These are phyloP conservation scores for Termitomyces sp. DNA, from an alignment of 768 basidiomycete genomes.

Conservation along the genomic window DNA sequence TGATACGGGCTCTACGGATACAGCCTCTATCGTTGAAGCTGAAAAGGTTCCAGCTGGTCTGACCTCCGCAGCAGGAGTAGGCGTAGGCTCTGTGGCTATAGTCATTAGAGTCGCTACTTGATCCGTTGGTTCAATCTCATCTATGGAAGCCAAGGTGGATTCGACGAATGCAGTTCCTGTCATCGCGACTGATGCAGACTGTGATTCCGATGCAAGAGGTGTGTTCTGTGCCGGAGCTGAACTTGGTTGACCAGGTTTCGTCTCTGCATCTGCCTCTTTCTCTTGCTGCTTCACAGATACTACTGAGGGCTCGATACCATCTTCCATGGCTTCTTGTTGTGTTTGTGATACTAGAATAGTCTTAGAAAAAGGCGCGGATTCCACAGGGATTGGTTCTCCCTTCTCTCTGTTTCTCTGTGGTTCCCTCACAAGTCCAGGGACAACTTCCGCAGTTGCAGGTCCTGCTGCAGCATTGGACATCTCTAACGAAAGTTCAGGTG, in stretches of 20 bases:
- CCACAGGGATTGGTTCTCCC: neutral
- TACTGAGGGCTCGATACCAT: neutral
- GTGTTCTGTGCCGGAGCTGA: neutral
- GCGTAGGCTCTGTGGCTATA: neutral
- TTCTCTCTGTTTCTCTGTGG: neutral
- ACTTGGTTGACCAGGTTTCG: neutral
- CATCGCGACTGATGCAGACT: neutral
- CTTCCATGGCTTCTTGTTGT: neutral
- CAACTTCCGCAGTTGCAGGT: neutral
- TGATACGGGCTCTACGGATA: neutral
- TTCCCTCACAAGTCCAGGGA: neutral
- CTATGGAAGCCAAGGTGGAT: neutral
- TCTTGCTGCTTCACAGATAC: neutral
- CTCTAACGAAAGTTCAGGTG: neutral
- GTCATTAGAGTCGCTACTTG: neutral
- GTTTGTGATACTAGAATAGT: neutral
- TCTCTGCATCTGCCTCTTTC: neutral
- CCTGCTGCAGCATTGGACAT: neutral
- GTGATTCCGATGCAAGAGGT: neutral
- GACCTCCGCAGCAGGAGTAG: neutral
- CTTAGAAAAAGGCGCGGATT: neutral
- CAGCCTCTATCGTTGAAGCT: neutral
- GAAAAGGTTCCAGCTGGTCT: neutral
- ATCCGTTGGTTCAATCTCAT: neutral
- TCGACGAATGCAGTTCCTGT: neutral